Base-by-base conservation (phyloP, 208 protist genomes). In the Naegleria lovaniensis region DNA sequence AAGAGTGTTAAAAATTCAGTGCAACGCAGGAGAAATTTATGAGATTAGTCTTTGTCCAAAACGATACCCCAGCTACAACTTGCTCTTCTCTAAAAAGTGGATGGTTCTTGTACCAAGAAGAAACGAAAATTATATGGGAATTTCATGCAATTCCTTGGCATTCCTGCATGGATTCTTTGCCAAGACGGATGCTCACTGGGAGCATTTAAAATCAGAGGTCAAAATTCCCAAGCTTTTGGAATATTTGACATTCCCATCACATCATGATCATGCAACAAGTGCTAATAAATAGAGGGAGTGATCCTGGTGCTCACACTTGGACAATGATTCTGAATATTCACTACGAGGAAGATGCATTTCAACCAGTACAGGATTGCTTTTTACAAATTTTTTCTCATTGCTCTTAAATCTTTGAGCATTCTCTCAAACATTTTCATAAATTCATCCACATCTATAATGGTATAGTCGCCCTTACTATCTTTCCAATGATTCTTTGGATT, bases 121-220 rank as follows among this genome's bases (percentile, higher is more conserved):
- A 29, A 88, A 58, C 16, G 85, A 88, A 88, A 88, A 88, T 38
- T 88, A 39, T 36, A 88, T 39, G 19, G 85, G 85, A 15, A 88
- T 88, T 39, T 40, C n/a, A 2, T 58, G 85, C 19, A 88, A 88
- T 88, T 58, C 41, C 38, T 19, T 88, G 16, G 85, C 41, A 6
- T 88, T 88, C 41, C 22, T 88, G 0, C 43, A 58, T 58, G 85
- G 85, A 39, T 88, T 88, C 39, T 88, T 88, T 38, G 1, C 3
- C 22, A 88, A 58, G 33, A 36, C 9, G 9, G 40, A 48, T 48
- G 22, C 39, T 29, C 6, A 43, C n/a, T 51, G n/a, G 29, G 36
- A 85, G 48, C 29, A 43, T 9, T 79, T 79, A 79, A 79, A 36
- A 13, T 36, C 16, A 36, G 67, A 79, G 25, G 36, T 79, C 9